Percentiles rank a stretch among this genome's conserved stretches.
Evolutionary conservation across 2,329 filamentous ascomycete species (phyloP).

Genomic region (Epichloe brachyelytri): DNA sequence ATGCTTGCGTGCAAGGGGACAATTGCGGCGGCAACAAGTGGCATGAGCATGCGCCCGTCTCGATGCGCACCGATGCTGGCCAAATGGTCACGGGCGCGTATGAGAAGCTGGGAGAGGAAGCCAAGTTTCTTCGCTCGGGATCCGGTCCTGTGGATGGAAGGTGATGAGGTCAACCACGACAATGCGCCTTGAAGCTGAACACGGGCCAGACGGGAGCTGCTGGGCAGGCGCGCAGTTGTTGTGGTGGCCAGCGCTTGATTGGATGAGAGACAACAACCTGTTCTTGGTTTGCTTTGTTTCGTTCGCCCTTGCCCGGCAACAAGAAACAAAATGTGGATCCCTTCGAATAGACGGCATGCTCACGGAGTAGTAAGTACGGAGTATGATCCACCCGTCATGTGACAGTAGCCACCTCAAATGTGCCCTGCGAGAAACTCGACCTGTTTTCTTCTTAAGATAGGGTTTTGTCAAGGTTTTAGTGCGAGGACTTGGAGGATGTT

Average conservation of each 20-base stretch:
- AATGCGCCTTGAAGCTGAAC: background rate
- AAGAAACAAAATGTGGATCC: conserved; percentile 3
- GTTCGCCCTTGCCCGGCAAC: conserved; percentile 8
- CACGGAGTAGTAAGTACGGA: too few species aligned
- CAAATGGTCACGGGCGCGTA: background rate
- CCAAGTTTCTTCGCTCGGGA: background rate
- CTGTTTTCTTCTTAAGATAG: too few species aligned
- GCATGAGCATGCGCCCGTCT: background rate
- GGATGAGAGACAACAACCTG: conserved; percentile 4
- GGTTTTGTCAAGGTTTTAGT: too few species aligned
- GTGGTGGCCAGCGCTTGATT: conserved; percentile 9
- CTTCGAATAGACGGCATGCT: background rate
- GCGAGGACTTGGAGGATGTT: too few species aligned
- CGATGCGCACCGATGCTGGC: background rate
- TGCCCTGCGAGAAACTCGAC: too few species aligned
- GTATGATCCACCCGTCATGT: too few species aligned
- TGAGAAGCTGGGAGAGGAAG: background rate
- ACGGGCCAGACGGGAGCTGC: background rate
- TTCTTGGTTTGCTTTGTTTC: background rate
- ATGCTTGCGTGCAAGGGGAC: too few species aligned
- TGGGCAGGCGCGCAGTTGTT: conserved; percentile 7
- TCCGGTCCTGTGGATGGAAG: background rate
- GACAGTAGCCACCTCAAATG: too few species aligned
- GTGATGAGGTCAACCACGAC: background rate
- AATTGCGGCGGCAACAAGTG: too few species aligned